A percentile compares a stretch with the other conserved stretches of the same genome.
Conservation (phyloP, 78 protist genomes). For the Polysphondylium violaceum region DNA sequence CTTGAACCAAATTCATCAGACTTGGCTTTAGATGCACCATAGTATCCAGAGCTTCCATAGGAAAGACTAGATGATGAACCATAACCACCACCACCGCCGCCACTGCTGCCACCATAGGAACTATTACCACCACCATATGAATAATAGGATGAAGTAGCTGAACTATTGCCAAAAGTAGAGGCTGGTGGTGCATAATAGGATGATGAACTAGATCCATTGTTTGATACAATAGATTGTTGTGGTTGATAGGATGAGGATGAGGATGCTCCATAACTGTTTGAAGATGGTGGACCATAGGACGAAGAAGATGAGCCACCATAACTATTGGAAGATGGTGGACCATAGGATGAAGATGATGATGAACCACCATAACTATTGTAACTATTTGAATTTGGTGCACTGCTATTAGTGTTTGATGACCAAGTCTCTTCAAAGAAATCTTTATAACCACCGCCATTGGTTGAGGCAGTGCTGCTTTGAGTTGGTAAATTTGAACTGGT, state of each 20-base stretch:
- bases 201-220: not conserved
- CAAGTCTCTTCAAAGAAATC: not conserved
- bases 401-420: too few species aligned
- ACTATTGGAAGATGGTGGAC: not conserved
- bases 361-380: not conserved
- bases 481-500: too few species aligned
- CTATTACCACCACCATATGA: not conserved
- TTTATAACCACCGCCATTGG: too few species aligned
- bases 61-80: not conserved
- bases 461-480: too few species aligned
- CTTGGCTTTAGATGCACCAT: not conserved
- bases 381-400: not conserved
- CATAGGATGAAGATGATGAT: constrained; percentile 1
- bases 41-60: not conserved
- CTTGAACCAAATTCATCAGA: constrained; percentile 9
- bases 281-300: not conserved
- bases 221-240: not conserved
- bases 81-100: not conserved
- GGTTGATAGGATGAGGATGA: constrained; percentile 3
- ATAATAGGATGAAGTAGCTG: constrained; percentile 4
- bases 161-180: not conserved
- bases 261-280: constrained; percentile 11
- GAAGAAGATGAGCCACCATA: not conserved
- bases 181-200: not conserved
- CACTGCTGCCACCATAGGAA: not conserved